Evolutionary conservation across 768 basidiomycete genomes (phyloP), one percentile per base, ranked within the genome.

Genomic region (Neoboletus brunneissimus): DNA sequence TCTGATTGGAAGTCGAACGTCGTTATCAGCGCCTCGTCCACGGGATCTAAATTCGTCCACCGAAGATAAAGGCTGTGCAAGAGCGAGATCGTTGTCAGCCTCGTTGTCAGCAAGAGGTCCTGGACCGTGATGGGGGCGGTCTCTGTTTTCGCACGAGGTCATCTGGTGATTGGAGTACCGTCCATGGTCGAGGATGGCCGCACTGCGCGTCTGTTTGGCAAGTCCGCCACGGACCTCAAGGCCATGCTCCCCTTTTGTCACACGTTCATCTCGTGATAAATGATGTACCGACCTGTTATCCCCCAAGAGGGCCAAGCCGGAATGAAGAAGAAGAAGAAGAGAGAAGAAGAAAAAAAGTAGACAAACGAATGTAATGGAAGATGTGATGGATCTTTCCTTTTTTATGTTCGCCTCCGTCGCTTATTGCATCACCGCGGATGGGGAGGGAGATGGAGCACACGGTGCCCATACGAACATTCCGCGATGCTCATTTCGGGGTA

Each of bases 401-500:
- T 50, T 46, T 48, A 38, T 35, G 29, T 45, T 67, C 50, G 60
- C 45, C 12, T 55, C 56, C 53, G 53, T 51, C 51, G 45, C 41
- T 27, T 43, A 46, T 16, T 13, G 20, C 53, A 63, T 55, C 43
- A 48, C 64, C 66, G 61, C 54, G 57, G 64, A 32, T 46, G 51
- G 57, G 48, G 57, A 12, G 3, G 5, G 29, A 3, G 29, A 9
- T 7, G 29, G 25, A 31, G 25, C 31, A 46, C 31, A 47, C 10
- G 25, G 35, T 16, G 6, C 16, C 34, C 31, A 9, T 29, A 57
- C 59, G 64, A 66, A 48, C 56, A 12, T 67, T 59, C 66, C 64
- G 67, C 67, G 62, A 67, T 51, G 20, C 49, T 68, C 45, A 49
- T 55, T 58, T 63, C 55, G 54, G 59, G 43, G 2, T 43, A 48